Conservation (phyloP, 768 basidiomycete species). For the Trametes elegans region DNA sequence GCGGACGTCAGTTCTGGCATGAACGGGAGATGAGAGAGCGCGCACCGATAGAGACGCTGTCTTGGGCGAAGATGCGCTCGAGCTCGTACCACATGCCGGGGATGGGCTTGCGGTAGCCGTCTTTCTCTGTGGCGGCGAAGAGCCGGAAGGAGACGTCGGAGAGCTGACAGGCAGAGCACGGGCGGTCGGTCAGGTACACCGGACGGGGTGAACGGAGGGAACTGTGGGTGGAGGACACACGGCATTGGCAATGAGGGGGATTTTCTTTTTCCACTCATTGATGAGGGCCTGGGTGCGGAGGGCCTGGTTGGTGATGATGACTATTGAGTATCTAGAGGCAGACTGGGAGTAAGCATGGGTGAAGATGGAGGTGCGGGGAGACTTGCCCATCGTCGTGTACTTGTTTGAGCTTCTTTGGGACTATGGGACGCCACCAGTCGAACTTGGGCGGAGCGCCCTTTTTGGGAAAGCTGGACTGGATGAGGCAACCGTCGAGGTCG, state of each 20-base stretch:
- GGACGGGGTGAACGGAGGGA: background rate
- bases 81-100: constrained; percentile 83
- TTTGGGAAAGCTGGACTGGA: constrained; percentile 47
- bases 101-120: constrained; percentile 83
- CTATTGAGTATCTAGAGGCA: constrained; percentile 55
- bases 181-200: background rate
- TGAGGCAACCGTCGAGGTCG: constrained; percentile 87
- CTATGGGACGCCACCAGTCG: constrained; percentile 71
- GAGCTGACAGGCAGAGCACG: constrained; percentile 45
- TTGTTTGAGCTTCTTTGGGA: constrained; percentile 63
- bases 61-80: constrained; percentile 55
- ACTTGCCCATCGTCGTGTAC: constrained; percentile 59
- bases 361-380: background rate
- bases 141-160: constrained; percentile 71
- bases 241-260: constrained; percentile 62
- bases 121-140: constrained; percentile 73
- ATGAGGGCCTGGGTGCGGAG: constrained; percentile 43
- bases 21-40: background rate
- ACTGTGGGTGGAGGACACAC: constrained; percentile 43
- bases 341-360: background rate
- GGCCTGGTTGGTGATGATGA: constrained; percentile 82
- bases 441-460: constrained; percentile 48
- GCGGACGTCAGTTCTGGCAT: constrained; percentile 14
- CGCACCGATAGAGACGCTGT: constrained; percentile 65
- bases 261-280: constrained; percentile 77